Base-by-base conservation (phyloP, 2,329 filamentous ascomycete species). In the Domatiomyces globalis region DNA sequence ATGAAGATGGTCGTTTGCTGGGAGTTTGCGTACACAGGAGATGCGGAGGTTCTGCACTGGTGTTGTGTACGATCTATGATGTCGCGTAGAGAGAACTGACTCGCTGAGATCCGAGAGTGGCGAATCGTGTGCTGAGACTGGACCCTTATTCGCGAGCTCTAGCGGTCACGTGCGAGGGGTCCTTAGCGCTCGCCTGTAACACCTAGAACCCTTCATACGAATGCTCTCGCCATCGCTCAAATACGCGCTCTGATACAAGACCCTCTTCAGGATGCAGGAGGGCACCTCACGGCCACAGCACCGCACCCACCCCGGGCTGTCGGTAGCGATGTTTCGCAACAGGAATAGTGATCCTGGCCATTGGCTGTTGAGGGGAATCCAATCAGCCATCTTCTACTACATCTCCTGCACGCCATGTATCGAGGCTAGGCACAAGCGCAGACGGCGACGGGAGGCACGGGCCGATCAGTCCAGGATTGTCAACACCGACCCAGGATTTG, bases 391-490 rank as follows among this genome's bases (percentile, higher is more conserved):
- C 53, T 74, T 73, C 61, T 74, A 73, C 62, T 74, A 74, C 57
- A 66, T 65, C 56, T 68, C 69, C 49, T 73, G 70, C 56, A 72
- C 71, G 6, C 71, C 71, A 36, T 95, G 88, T 69, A 75, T 81
- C 51, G 79, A 85, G 59, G 77, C 83, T 54, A 75, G 77, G 49
- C 78, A 84, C 64, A 80, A 81, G 56, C 79, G 83, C 60, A 84
- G 83, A 66, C 77, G 83, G 52, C 83, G 79, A 66, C 77, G 79
- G 59, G 76, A 86, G 64, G 85, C 85, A 48, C 80, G 80, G 63
- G 77, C 76, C 61, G 78, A 84, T 58, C 83, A 84, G 65, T 75
- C 76, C 45, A 76, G 76, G 50, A 56, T 70, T 29, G 56, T 71
- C n/a, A 67, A 65, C 52, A 79, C 87, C 57, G 79, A 88, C 64